Evolutionary conservation across 805 yeast genomes (phyloP).

Genomic region (Metschnikowia chrysomelidarum): DNA sequence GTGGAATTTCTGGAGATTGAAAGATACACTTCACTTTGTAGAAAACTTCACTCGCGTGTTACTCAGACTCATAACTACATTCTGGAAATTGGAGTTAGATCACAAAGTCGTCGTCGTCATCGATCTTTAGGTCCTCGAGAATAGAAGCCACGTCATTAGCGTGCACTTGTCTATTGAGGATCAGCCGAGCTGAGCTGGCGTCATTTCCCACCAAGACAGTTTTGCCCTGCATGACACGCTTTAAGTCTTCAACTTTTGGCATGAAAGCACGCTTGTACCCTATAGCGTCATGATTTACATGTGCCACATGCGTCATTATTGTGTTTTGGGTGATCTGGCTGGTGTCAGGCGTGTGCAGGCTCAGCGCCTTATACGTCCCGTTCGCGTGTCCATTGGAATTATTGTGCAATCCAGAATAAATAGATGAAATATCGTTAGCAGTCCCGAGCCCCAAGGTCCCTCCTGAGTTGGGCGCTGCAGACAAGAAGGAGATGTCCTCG

Average conservation of each 20-base stretch:
- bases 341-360: constrained; percentile 11
- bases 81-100: too few species aligned
- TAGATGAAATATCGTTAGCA: constrained; percentile 41
- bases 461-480: constrained; percentile 1
- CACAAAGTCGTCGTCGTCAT: constrained; percentile 28
- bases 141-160: constrained; percentile 35
- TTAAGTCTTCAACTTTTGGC: constrained; percentile 19
- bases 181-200: constrained; percentile 22
- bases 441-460: constrained; percentile 36
- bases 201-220: constrained; percentile 3
- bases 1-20: too few species aligned
- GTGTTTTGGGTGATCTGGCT: constrained; percentile 16
- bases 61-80: too few species aligned
- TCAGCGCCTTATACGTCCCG: constrained; percentile 1
- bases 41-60: too few species aligned
- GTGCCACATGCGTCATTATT: constrained; percentile 2
- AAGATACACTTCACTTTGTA: too few species aligned
- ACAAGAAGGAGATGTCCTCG: constrained; percentile 5
- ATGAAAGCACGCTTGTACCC: constrained; percentile 4
- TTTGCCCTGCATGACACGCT: constrained; percentile 14
- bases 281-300: background rate
- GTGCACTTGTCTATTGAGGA: constrained; percentile 31
- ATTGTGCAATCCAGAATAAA: constrained; percentile 35
- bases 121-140: constrained; percentile 33
- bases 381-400: constrained; percentile 12